A percentile compares a stretch with the other conserved stretches of the same genome.
phyloP scores from a whole-genome alignment of 1,284 basidiomycete genomes.

The Polyporus tsugae region DNA sequence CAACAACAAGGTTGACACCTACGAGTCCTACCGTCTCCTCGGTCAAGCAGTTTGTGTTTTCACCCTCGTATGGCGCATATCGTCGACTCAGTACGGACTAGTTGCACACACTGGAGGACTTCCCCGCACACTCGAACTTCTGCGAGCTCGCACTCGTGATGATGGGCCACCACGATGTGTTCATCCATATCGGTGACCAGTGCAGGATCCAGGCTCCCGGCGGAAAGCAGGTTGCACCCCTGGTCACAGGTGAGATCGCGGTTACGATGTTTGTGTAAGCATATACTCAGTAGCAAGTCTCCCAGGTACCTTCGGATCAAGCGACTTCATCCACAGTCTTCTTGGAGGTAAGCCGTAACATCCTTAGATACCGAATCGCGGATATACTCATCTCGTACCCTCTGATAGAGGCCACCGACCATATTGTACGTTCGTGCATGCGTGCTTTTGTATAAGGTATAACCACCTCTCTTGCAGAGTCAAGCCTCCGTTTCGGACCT shows the following conservation, averaged over 20 bases:
- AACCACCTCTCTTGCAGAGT: conserved; percentile 40
- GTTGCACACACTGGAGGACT: conserved; percentile 89
- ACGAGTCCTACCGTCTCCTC: conserved; percentile 85
- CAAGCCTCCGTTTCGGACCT: conserved; percentile 87
- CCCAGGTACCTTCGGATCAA: conserved; percentile 83
- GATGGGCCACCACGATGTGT: conserved; percentile 82
- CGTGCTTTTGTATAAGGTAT: background rate
- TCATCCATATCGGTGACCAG: conserved; percentile 90
- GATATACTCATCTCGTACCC: conserved; percentile 11
- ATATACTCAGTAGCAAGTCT: background rate
- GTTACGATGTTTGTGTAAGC: background rate
- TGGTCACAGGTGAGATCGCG: conserved; percentile 76
- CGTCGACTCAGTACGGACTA: conserved; percentile 36
- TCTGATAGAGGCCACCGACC: conserved; percentile 71
- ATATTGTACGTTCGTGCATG: conserved; percentile 54
- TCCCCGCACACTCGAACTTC: conserved; percentile 91
- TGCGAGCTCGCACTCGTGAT: conserved; percentile 82
- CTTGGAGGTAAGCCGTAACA: conserved; percentile 60
- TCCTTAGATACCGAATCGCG: conserved; percentile 7
- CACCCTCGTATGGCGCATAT: no score
- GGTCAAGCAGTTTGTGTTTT: conserved; percentile 64
- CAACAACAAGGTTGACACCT: conserved; percentile 76
- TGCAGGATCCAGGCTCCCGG: conserved; percentile 81
- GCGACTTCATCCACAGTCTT: conserved; percentile 85
- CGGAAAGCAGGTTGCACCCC: conserved; percentile 80